phyloP scores from a whole-genome alignment of 805 yeast genomes.

The Tetrapisispora pingtungensis region DNA sequence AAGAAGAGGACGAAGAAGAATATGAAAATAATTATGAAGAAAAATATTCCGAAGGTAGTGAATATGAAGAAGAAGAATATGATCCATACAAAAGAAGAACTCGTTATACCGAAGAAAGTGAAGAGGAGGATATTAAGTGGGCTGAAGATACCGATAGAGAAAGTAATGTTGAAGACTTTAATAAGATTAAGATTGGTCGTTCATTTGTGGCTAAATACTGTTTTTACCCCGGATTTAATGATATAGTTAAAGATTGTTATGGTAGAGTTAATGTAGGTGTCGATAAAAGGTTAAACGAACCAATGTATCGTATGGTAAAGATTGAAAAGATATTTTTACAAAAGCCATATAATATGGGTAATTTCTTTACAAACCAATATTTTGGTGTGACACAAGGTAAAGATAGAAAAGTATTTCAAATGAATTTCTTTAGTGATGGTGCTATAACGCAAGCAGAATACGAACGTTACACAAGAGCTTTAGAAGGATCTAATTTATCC shows the following conservation, averaged over 20 bases:
- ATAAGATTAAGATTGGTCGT: slow-evolving; percentile 68
- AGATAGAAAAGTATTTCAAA: slow-evolving; percentile 61
- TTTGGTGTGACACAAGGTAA: slow-evolving; percentile 78
- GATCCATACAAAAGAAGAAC: slow-evolving; percentile 28
- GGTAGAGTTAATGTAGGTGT: slow-evolving; percentile 77
- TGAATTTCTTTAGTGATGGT: slow-evolving; percentile 73
- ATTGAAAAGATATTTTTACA: slow-evolving; percentile 53
- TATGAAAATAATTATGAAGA: slow-evolving; percentile 37
- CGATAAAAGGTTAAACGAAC: slow-evolving; percentile 49
- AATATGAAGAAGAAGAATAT: slow-evolving; percentile 35
- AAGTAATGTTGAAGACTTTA: slow-evolving; percentile 55
- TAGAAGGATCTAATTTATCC: slow-evolving; percentile 41
- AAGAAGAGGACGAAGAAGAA: slow-evolving; percentile 35
- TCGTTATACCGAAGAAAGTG: slow-evolving; percentile 33
- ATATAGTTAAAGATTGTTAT: slow-evolving; percentile 59
- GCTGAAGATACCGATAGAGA: slow-evolving; percentile 33
- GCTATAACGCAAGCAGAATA: slow-evolving; percentile 64
- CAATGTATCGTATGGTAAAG: slow-evolving; percentile 74
- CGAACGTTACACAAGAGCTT: slow-evolving; percentile 52
- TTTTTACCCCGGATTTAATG: slow-evolving; percentile 73
- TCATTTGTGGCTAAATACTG: slow-evolving; percentile 63
- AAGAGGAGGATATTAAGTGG: slow-evolving; percentile 41
- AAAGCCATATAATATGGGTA: slow-evolving; percentile 42
- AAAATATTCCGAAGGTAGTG: slow-evolving; percentile 31
- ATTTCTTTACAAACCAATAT: slow-evolving; percentile 43